Evolutionary conservation across 306 rosid genomes (phyloP), one percentile per base, ranked within the genome.

Genomic region (Acacia confusa): DNA sequence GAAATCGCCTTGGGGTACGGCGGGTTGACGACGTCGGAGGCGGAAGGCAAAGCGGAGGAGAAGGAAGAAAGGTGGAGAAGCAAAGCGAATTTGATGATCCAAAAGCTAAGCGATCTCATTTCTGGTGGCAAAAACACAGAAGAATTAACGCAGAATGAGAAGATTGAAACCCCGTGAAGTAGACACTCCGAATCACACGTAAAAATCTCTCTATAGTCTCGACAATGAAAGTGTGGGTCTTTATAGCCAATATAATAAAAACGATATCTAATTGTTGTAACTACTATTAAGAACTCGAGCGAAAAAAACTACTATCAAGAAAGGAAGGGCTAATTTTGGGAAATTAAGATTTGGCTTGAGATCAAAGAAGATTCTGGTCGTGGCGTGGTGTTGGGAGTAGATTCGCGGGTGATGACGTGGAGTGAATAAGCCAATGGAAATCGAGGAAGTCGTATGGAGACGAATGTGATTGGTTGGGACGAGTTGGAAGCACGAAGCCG

Each of bases 1-100:
- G 94, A 87, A 38, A 95, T 70, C 2, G 99, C 91, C 66, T 89
- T 88, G 14, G 94, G 90, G 72, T 89, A 84, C 1, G 88, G 87
- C 12, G 91, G 80, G 24, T 63, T 43, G 22, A 43, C 83, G 38
- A 79, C 10, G 24, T 87, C 78, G 1, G 96, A 75, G 8, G 89
- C 0, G 16, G 96, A 86, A 65, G 69, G 57, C 36, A 76, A 84
- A 83, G 92, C 86, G 11, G 15, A 84, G 27, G 45, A 70, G 14
- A 67, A 76, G 17, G 55, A 83, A 1, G 32, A 85, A 32, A 61
- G 79, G 22, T 79, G n/a, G 22, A 83, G 78, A 25, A 86, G 74
- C 32, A 81, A 40, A 34, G 77, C 20, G 14, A 75, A 22, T 47
- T 57, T 57, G 40, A 74, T 76, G 55, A 78, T 64, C 16, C 71